Base-by-base conservation (phyloP, 176 grass and related monocot genomes). In the Eleusine indica region DNA sequence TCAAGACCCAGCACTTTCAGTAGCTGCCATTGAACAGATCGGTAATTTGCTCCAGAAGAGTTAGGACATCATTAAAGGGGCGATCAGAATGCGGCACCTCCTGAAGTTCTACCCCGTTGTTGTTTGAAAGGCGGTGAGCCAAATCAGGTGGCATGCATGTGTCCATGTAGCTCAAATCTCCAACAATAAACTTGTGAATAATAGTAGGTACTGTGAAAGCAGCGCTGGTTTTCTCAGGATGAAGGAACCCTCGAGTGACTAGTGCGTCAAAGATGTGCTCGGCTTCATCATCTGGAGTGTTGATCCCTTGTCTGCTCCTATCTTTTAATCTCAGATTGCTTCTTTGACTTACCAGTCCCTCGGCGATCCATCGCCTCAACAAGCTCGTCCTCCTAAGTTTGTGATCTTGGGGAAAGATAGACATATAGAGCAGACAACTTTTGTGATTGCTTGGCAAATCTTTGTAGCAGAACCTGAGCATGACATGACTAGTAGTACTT, bases 1-100 rank as follows among this genome's bases (percentile, higher is more conserved):
- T 85, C 78, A 0, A 90, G 75, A 58, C 86, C 88, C 1, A 90
- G 67, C 28, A 90, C 54, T 11, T 58, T 83, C 18, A 90, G 44
- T 0, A 74, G 18, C 51, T 67, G 2, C 71, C 71, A 75, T 13
- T 82, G 15, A 54, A 29, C 4, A 19, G 80, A 75, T 7, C 22
- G 3, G 43, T 28, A 3, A 77, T 15, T 0, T 28, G 7, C 32
- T 52, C 74, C 7, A 84, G 16, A 56, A 76, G 22, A 5, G 37
- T 15, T 15, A 76, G 4, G 5, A 76, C 17, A 5, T 0, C 9
- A 57, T 7, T 3, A 1, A 76, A 9, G 1, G 46, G 21, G n/a
- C 0, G 11, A 28, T 51, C 2, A 0, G 12, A 25, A 2, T 0
- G 6, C 3, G 28, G 28, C 15, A 28, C 25, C 25, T 44, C 0